A percentile compares a stretch with the other conserved stretches of the same genome.
These are phyloP conservation scores for Colletotrichum limetticola DNA, from an alignment of 2,329 filamentous ascomycete species.

Conservation along the genomic window DNA sequence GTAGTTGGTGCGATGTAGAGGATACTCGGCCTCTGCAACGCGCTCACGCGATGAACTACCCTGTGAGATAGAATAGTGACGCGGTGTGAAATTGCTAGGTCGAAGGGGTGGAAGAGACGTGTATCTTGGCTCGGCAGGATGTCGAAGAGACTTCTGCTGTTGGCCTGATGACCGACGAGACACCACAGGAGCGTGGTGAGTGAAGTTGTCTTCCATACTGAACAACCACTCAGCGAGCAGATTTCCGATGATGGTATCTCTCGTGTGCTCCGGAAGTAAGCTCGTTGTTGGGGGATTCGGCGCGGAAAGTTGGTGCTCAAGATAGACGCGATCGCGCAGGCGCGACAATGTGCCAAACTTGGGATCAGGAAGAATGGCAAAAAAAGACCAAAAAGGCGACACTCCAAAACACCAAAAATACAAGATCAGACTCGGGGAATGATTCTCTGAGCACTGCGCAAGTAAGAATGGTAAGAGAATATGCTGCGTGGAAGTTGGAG, in stretches of 20 bases:
- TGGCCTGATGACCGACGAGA: neutral
- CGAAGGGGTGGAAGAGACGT: slow-evolving; percentile 6
- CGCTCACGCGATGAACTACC: neutral
- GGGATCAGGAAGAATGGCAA: neutral
- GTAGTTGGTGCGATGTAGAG: neutral
- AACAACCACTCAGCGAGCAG: neutral
- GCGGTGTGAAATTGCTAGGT: neutral
- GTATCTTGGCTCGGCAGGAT: neutral
- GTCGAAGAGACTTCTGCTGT: neutral
- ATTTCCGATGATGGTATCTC: neutral
- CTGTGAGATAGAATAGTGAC: neutral
- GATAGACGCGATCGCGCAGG: neutral
- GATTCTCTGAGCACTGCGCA: neutral
- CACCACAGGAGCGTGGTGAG: neutral
- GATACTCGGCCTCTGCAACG: neutral
- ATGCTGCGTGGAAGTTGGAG: neutral
- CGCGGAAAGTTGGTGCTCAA: neutral
- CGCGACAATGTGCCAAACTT: neutral
- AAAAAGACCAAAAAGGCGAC: neutral
- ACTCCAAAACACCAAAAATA: neutral
- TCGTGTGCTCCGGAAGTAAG: neutral
- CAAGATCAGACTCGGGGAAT: neutral
- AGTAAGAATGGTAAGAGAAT: neutral
- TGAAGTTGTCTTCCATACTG: slow-evolving; percentile 2
- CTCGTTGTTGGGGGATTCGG: neutral